phyloP scores from a whole-genome alignment of 2,329 filamentous ascomycete genomes.

The Sclerotinia trifoliorum region DNA sequence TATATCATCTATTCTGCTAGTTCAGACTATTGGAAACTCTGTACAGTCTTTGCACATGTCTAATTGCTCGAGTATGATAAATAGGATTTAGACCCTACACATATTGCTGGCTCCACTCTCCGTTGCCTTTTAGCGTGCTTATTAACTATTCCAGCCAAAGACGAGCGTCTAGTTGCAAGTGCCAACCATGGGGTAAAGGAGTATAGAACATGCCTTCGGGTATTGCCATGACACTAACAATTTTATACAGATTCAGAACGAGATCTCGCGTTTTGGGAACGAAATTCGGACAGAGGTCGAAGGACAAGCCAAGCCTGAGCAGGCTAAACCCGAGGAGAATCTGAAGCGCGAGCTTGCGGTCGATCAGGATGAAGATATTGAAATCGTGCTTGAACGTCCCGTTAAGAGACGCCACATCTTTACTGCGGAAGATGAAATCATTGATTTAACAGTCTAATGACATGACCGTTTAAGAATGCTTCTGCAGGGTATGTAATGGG shows the following conservation, averaged over 20 bases:
- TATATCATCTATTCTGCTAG: no score
- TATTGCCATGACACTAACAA: background rate
- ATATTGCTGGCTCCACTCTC: background rate
- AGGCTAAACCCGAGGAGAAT: background rate
- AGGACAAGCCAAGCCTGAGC: background rate
- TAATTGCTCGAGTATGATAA: background rate
- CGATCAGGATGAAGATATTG: constrained; percentile 14
- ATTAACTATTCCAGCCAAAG: background rate
- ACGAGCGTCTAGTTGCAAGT: background rate
- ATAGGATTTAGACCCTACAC: background rate
- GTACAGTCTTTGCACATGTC: no score
- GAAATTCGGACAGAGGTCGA: background rate
- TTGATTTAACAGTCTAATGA: constrained; percentile 17
- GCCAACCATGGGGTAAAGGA: background rate
- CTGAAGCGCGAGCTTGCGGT: constrained; percentile 13
- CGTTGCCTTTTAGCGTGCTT: background rate
- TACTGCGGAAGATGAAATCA: constrained; percentile 10
- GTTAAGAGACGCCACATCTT: constrained; percentile 23
- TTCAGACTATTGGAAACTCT: no score
- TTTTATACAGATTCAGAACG: background rate
- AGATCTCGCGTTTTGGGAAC: background rate
- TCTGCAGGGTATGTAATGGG: background rate
- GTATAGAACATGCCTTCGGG: no score
- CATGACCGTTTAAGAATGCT: background rate
- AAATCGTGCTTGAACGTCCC: constrained; percentile 21